Conservation (phyloP, 2,329 filamentous ascomycete genomes). For the Fusarium euwallaceae region DNA sequence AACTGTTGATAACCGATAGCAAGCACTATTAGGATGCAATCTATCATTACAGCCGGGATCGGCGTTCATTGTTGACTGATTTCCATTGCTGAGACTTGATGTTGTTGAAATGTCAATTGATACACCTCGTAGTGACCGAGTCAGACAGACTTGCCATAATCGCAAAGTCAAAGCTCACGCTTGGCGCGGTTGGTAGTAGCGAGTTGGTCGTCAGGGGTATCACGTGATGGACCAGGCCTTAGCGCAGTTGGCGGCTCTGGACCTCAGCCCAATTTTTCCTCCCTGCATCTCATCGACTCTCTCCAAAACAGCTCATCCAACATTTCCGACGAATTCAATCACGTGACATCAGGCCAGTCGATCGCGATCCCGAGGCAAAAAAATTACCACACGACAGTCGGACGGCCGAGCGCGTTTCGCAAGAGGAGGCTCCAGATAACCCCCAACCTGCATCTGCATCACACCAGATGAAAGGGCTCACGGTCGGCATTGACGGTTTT, state of each 20-base stretch:
- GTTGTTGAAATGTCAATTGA: neutral
- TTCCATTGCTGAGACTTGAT: neutral
- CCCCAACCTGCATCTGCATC: constrained; percentile 24
- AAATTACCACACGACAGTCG: constrained; percentile 42
- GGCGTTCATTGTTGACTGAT: constrained; percentile 14
- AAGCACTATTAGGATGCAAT: constrained; percentile 29
- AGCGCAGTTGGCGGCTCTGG: constrained; percentile 35
- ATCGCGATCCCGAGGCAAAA: constrained; percentile 43
- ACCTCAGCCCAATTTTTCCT: constrained; percentile 44
- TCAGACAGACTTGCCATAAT: neutral
- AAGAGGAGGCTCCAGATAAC: constrained; percentile 37
- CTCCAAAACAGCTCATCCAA: constrained; percentile 28
- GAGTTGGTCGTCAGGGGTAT: constrained; percentile 44
- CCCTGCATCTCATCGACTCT: constrained; percentile 46
- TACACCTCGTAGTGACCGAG: neutral
- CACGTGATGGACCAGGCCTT: constrained; percentile 47
- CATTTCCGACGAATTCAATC: constrained; percentile 39
- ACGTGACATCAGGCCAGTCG: constrained; percentile 50
- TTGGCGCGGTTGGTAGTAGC: constrained; percentile 23
- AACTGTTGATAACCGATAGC: constrained; percentile 22
- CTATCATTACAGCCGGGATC: constrained; percentile 26
- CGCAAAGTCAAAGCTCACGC: constrained; percentile 7
- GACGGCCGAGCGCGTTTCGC: constrained; percentile 39
- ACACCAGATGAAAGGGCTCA: constrained; percentile 48
- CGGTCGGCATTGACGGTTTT: constrained; percentile 44